These are phyloP conservation scores for Stagonosporopsis tanaceti DNA, from an alignment of 2,329 filamentous ascomycete species.

Conservation along the genomic window DNA sequence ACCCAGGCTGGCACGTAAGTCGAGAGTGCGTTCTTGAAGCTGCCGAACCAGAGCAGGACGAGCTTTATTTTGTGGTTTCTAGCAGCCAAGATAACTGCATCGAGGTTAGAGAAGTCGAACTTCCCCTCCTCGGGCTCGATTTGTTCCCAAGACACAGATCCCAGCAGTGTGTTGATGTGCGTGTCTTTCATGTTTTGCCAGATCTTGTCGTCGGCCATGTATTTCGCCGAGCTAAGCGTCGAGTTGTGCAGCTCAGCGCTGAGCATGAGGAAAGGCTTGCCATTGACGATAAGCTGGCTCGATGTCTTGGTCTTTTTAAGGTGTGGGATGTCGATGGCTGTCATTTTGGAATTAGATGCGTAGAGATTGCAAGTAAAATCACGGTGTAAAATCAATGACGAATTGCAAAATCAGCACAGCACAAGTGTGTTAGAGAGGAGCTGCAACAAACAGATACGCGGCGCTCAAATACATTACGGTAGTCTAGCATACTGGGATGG, in stretches of 20 bases:
- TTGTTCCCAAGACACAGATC: constrained; percentile 57
- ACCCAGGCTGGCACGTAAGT: constrained; percentile 42
- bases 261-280: constrained; percentile 55
- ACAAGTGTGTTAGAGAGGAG: not conserved
- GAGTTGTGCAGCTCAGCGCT: constrained; percentile 60
- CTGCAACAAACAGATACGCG: not conserved
- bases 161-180: constrained; percentile 57
- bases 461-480: not conserved
- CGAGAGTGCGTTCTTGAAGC: constrained; percentile 55
- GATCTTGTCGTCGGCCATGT: constrained; percentile 51
- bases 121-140: constrained; percentile 56
- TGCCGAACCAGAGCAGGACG: constrained; percentile 58
- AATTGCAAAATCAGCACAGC: not conserved
- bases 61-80: constrained; percentile 50
- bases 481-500: not conserved
- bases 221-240: constrained; percentile 54
- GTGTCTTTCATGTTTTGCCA: constrained; percentile 55
- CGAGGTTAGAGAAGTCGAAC: constrained; percentile 55
- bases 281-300: constrained; percentile 55
- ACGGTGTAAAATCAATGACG: too few relatives aligned
- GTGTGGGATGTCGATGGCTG: constrained; percentile 30
- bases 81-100: constrained; percentile 51
- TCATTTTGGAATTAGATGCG: constrained; percentile 6
- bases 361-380: not conserved
- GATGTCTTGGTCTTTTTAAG: constrained; percentile 32